phyloP scores from a whole-genome alignment of 2,329 filamentous ascomycete species.

The Diplodia sapinea region DNA sequence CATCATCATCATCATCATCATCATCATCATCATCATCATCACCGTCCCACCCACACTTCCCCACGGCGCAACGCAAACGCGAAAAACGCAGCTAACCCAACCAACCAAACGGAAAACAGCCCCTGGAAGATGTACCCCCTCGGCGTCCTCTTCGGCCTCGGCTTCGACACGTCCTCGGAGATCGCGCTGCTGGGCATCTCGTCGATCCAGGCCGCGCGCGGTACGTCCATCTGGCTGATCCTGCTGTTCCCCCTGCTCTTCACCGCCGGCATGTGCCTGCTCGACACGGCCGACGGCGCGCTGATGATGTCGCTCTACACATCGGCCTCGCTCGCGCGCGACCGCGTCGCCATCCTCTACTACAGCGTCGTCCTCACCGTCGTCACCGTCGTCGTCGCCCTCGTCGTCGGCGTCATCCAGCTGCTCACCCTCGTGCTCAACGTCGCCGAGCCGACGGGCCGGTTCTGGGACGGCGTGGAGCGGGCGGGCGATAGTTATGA shows the following conservation, averaged over 20 bases:
- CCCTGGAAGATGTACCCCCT: conserved; percentile 98
- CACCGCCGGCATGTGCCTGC: conserved; percentile 91
- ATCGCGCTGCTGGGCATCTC: conserved; percentile 91
- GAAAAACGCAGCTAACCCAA: neutral
- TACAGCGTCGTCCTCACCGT: conserved; percentile 88
- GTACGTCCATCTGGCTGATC: conserved; percentile 92
- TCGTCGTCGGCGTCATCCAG: conserved; percentile 86
- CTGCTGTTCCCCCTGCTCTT: conserved; percentile 90
- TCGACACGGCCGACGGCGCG: conserved; percentile 91
- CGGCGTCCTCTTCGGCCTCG: conserved; percentile 83
- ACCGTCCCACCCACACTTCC: neutral
- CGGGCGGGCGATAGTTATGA: conserved; percentile 81
- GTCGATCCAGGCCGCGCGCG: conserved; percentile 81
- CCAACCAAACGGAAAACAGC: conserved; percentile 38
- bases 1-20: neutral
- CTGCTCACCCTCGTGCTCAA: conserved; percentile 78
- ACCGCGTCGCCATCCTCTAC: conserved; percentile 88
- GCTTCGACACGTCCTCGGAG: conserved; percentile 95
- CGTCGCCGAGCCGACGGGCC: conserved; percentile 72
- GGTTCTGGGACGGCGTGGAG: conserved; percentile 90
- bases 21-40: neutral
- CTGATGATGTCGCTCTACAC: conserved; percentile 96
- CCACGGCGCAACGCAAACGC: neutral
- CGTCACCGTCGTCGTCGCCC: conserved; percentile 81
- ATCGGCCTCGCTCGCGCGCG: conserved; percentile 74